Conservation (phyloP, 2,329 filamentous ascomycete genomes). For the Fusarium veterinarium region DNA sequence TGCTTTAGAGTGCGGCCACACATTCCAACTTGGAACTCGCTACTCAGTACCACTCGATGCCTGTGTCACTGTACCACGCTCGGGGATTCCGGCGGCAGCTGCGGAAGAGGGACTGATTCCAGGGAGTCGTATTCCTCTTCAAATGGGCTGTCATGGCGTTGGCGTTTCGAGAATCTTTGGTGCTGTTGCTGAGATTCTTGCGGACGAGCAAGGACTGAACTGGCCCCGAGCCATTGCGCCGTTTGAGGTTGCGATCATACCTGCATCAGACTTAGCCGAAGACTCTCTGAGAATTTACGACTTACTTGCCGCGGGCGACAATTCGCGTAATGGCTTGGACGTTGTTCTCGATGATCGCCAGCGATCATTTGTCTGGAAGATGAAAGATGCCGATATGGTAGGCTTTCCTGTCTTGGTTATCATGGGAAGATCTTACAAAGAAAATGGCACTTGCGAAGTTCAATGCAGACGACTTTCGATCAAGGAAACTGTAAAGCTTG, state of each 20-base stretch:
- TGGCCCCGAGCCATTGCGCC: slow-evolving; percentile 92
- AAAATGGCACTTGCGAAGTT: slow-evolving; percentile 73
- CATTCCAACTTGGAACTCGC: slow-evolving; percentile 90
- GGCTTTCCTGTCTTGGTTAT: slow-evolving; percentile 89
- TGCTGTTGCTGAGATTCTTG: slow-evolving; percentile 81
- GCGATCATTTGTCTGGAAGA: slow-evolving; percentile 81
- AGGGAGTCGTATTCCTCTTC: slow-evolving; percentile 64
- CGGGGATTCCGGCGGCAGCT: slow-evolving; percentile 18
- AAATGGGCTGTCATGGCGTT: slow-evolving; percentile 98
- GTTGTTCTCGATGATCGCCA: slow-evolving; percentile 79
- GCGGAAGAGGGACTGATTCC: slow-evolving; percentile 28
- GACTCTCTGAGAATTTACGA: slow-evolving; percentile 74
- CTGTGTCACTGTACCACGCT: slow-evolving; percentile 59
- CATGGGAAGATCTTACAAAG: slow-evolving; percentile 76
- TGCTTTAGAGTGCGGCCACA: slow-evolving; percentile 92
- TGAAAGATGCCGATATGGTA: slow-evolving; percentile 88
- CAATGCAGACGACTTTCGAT: slow-evolving; percentile 78
- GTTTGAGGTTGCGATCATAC: slow-evolving; percentile 78
- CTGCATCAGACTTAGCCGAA: slow-evolving; percentile 57
- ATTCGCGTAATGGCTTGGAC: slow-evolving; percentile 60
- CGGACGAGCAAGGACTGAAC: slow-evolving; percentile 79
- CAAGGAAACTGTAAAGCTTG: slow-evolving; percentile 67
- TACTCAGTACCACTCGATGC: slow-evolving; percentile 83
- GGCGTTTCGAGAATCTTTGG: slow-evolving; percentile 92
- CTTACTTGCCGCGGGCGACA: slow-evolving; percentile 52